Evolutionary conservation across 2,329 filamentous ascomycete species (phyloP), one percentile per base, ranked within the genome.

Genomic region (Neofusicoccum cordaticola): DNA sequence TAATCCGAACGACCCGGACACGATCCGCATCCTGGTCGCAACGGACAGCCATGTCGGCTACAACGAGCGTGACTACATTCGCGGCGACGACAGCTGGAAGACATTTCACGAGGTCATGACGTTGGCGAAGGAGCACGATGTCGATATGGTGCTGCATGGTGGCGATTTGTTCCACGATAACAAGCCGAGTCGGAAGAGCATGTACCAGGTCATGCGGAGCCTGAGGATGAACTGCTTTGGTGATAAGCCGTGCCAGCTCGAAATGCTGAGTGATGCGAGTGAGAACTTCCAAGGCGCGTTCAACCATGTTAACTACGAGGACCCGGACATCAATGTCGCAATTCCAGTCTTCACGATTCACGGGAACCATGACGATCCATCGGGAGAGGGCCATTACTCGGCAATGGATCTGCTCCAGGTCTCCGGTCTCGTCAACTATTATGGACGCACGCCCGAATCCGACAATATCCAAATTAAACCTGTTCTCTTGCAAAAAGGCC

Each of bases 31-130:
- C 69, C 88, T 99, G 42, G 85, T 99, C 66, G 90, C 95, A 44
- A 98, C 94, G 15, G 95, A 99, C 77, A 98, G 96, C 71, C 95
- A 99, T 90, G 95, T 99, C 66, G 95, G 95, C 61, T 98, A 93
- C 78, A 91, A 92, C 74, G 95, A 99, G 79, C 89, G 93, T 71
- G 93, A 99, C 77, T 87, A 92, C 1, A 91, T 95, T 66, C 92
- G 95, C n/a, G 94, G 93, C 69, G 92, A 98, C 75, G 95, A 99
- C 77, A 97, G 93, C 79, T 98, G 94, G 93, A 90, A 88, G 74
- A 92, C 90, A 2, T 99, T 99, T 80, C 90, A 99, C 75, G 95
- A 99, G 78, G 88, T 97, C 67, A 92, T 99, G 90, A 90, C 88
- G 68, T 80, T 98, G 47, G 95, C 94, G 19, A 91, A 90, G 73